Evolutionary conservation across 2,329 filamentous ascomycete genomes (phyloP), one percentile per base, ranked within the genome.

Genomic region (Mycosphaerella sp.): DNA sequence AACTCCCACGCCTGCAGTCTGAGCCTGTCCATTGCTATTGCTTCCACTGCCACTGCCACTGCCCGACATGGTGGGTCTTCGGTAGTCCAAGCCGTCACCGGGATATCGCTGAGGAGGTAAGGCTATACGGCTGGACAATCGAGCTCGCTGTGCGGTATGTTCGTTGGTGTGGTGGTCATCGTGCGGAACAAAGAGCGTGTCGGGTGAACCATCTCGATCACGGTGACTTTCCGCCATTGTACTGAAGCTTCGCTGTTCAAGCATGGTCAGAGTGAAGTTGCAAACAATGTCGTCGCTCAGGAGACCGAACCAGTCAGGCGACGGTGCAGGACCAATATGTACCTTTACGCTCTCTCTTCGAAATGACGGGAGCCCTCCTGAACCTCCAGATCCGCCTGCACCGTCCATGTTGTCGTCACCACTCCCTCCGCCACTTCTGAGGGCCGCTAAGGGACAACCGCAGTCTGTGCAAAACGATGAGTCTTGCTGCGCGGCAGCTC

Each of bases 71-170:
- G 71, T 65, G 1, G 79, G 79, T 53, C 77, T 70, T 52, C 79
- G 70, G 55, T 71, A 77, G 56, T 82, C 79, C 40, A 73, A 68
- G 3, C 79, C 78, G 67, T 80, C 76, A n/a, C 78, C 75, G 12
- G 70, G 63, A 56, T 66, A 76, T 53, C 43, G 45, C 44, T 60
- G 58, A 25, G 56, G 67, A 55, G 59, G 62, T 40, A 59, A 61
- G 21, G 61, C 42, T 53, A 67, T 43, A 55, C 57, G 39, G 10
- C 44, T 44, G 6, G 30, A 32, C 4, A 37, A 50, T 56, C 57
- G 58, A 21, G 64, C 59, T 41, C 65, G 64, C 21, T 61, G 55
- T 30, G 60, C 37, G 16, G 64, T 49, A 6, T 68, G 64, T 58
- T 68, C 69, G 55, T 65, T 55, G 39, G 57, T 52, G 56, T 65